Base-by-base conservation (phyloP, 1,139 yeast species). In the Blastobotrys petasosporus region DNA sequence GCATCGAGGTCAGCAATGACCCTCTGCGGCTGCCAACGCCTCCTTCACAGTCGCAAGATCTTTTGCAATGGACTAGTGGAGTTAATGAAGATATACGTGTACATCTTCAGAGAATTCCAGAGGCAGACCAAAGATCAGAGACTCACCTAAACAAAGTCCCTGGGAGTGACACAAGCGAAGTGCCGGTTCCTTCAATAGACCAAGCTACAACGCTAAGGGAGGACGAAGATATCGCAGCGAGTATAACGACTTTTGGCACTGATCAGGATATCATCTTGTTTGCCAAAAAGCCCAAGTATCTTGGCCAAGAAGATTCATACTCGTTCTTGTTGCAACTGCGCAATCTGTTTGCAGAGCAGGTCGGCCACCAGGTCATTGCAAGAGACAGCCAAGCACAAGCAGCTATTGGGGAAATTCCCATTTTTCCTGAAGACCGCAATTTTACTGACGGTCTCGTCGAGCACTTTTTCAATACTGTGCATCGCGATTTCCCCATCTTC, bases 261-360 rank as follows among this genome's bases (percentile, higher is more conserved):
- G 17, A 36, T 3, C 15, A 12, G 10, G 25, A 30, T 17, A 39
- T 43, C 12, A 44, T 44, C 6, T 32, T 37, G 37, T 47, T 47
- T 34, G 42, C 47, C 20, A 33, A 43, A 25, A 43, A 44, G 33
- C 37, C 43, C 5, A 39, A 40, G 30, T 41, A 47, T 31, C 39
- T 47, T 17, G 50, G 50, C 15, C 25, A 44, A 11, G 41, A 42
- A 20, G 50, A 45, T 10, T 47, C 50, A 10, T 47, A 42, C 31
- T 47, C 50, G 2, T 44, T 47, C 28, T 30, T 47, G 37, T 45
- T 47, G 4, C 47, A 47, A 38, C 45, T 47, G 7, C 39, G 42
- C 11, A 15, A 39, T 6, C 23, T 47, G 32, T 47, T 47, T 33
- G 30, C 42, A n/a, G 40, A 40, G 25, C 39, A 23, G 13, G 46